These are phyloP conservation scores for Aaosphaeria pasadenensis DNA, from an alignment of 2,329 filamentous ascomycete species.

Conservation along the genomic window DNA sequence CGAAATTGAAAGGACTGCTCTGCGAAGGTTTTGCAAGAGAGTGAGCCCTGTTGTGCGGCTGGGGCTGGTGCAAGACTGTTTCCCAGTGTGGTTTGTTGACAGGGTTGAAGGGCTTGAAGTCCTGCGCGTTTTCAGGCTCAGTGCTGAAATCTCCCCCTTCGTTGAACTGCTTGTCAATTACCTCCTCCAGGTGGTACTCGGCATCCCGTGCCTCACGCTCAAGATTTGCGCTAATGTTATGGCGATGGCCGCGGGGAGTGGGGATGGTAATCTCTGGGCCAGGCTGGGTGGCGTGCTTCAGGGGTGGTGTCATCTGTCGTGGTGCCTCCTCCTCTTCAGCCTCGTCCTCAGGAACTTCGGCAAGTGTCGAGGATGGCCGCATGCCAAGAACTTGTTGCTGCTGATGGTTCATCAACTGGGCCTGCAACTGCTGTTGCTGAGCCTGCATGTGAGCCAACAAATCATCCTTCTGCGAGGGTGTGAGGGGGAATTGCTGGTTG, in stretches of 20 bases:
- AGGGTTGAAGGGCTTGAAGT: constrained; percentile 23
- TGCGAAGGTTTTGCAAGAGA: constrained; percentile 65
- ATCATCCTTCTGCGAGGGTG: constrained; percentile 36
- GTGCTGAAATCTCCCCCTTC: constrained; percentile 70
- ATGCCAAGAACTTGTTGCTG: constrained; percentile 46
- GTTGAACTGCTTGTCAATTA: constrained; percentile 74
- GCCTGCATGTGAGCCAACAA: constrained; percentile 46
- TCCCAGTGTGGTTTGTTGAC: constrained; percentile 32
- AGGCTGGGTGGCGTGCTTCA: constrained; percentile 40
- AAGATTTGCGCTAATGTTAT: constrained; percentile 73
- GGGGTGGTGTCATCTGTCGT: constrained; percentile 27
- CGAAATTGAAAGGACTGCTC: constrained; percentile 28
- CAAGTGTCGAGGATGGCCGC: constrained; percentile 51
- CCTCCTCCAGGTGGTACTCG: constrained; percentile 80
- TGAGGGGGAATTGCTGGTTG: constrained; percentile 42
- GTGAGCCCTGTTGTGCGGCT: constrained; percentile 71
- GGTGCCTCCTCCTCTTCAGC: constrained; percentile 54
- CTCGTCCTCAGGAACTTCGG: constrained; percentile 72
- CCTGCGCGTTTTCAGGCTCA: constrained; percentile 35
- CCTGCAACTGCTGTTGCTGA: constrained; percentile 47
- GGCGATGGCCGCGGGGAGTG: constrained; percentile 60
- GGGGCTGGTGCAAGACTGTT: constrained; percentile 64
- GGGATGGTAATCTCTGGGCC: constrained; percentile 57
- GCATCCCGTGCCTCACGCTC: constrained; percentile 83
- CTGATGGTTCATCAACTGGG: constrained; percentile 48